Conservation (phyloP, 805 yeast genomes). For the Metschnikowia gelsemii region DNA sequence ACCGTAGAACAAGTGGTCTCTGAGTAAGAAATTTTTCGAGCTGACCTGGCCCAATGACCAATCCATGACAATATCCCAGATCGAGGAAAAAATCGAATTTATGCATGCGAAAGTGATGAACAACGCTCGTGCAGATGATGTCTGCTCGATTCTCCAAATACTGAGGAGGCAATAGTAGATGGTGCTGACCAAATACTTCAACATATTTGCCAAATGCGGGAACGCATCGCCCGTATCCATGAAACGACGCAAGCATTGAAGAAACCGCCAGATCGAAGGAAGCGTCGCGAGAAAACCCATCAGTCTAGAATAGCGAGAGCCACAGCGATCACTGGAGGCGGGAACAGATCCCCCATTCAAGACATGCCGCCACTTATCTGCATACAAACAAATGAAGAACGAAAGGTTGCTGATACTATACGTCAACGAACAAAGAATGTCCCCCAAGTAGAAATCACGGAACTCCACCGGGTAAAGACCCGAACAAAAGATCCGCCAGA, state of each 20-base stretch:
- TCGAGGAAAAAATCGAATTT: slow-evolving; percentile 64
- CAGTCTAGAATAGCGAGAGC: slow-evolving; percentile 68
- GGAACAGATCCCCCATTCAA: slow-evolving; percentile 34
- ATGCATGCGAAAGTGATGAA: slow-evolving; percentile 73
- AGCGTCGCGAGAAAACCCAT: slow-evolving; percentile 84
- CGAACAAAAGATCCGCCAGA: slow-evolving; percentile 71
- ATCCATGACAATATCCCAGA: slow-evolving; percentile 96
- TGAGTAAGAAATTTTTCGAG: slow-evolving; percentile 54
- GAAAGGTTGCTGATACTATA: slow-evolving; percentile 85
- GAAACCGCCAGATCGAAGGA: slow-evolving; percentile 86
- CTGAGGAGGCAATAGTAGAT: slow-evolving; percentile 72
- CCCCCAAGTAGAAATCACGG: slow-evolving; percentile 90
- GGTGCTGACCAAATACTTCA: slow-evolving; percentile 68
- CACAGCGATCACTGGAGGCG: slow-evolving; percentile 49
- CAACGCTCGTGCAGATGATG: slow-evolving; percentile 44
- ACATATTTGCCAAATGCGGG: slow-evolving; percentile 90
- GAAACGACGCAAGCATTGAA: slow-evolving; percentile 90
- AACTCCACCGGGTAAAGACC: slow-evolving; percentile 96
- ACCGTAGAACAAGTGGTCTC: slow-evolving; percentile 70
- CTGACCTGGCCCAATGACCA: slow-evolving; percentile 82
- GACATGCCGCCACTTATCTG: slow-evolving; percentile 64
- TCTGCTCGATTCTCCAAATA: slow-evolving; percentile 64
- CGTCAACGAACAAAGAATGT: slow-evolving; percentile 82
- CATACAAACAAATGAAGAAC: slow-evolving; percentile 80
- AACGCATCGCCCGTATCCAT: slow-evolving; percentile 94